phyloP scores from a whole-genome alignment of 2,329 filamentous ascomycete genomes.

The Cadophora malorum region DNA sequence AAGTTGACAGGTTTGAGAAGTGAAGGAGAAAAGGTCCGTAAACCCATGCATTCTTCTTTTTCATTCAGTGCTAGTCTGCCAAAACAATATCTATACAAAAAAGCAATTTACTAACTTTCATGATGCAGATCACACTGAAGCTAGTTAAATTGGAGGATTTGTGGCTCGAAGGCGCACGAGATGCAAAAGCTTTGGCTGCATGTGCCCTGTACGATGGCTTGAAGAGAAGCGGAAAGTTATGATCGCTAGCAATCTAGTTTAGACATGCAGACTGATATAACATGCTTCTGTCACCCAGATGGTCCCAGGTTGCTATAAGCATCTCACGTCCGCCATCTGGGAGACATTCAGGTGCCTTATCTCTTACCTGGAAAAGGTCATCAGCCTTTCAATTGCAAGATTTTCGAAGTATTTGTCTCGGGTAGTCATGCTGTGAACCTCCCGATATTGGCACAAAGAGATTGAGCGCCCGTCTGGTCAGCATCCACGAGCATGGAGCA shows the following conservation, averaged over 20 bases:
- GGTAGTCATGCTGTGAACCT: no score
- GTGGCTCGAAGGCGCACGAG: constrained; percentile 63
- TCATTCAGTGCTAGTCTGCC: background rate
- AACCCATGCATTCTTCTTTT: background rate
- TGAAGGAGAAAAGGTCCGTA: constrained; percentile 57
- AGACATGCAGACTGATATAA: background rate
- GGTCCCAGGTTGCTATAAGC: background rate
- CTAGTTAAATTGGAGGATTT: constrained; percentile 62
- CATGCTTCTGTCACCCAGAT: background rate
- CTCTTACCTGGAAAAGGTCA: background rate
- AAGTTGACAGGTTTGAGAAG: constrained; percentile 63
- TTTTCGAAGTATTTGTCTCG: background rate
- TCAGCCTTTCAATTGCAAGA: background rate
- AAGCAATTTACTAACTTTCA: background rate
- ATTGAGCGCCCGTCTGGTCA: no score
- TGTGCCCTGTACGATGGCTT: constrained; percentile 65
- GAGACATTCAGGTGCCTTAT: background rate
- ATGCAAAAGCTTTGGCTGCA: constrained; percentile 65
- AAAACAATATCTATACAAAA: background rate
- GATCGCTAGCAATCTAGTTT: background rate
- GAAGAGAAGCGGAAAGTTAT: constrained; percentile 44
- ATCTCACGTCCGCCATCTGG: background rate
- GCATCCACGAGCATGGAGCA: no score
- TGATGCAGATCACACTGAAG: constrained; percentile 59
- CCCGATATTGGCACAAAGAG: no score